Evolutionary conservation across 768 basidiomycete genomes (phyloP).

Genomic region (Pulveroboletus sp.): DNA sequence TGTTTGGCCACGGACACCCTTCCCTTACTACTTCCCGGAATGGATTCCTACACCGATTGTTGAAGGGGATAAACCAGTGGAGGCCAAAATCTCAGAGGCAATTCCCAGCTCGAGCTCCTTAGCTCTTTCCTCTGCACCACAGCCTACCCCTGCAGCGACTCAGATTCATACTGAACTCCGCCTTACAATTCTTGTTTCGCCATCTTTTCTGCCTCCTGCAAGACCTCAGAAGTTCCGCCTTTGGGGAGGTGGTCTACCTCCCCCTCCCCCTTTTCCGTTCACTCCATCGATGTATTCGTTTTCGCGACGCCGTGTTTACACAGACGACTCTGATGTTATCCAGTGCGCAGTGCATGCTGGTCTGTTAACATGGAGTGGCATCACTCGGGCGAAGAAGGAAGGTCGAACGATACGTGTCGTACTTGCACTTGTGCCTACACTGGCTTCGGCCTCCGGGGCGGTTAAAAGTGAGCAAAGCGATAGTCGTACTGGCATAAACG

Average conservation of each 20-base stretch:
- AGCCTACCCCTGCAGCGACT: slow-evolving; percentile 3
- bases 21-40: slow-evolving; percentile 34
- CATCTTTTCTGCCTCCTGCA: slow-evolving; percentile 50
- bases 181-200: slow-evolving; percentile 55
- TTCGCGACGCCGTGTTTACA: slow-evolving; percentile 57
- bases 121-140: slow-evolving; percentile 10
- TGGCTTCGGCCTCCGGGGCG: slow-evolving; percentile 42
- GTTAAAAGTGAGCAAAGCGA: slow-evolving; percentile 27
- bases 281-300: slow-evolving; percentile 21
- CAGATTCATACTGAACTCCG: slow-evolving; percentile 29
- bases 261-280: slow-evolving; percentile 35
- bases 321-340: slow-evolving; percentile 72
- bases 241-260: slow-evolving; percentile 62
- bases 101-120: slow-evolving; percentile 30
- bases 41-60: slow-evolving; percentile 27
- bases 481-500: slow-evolving; percentile 16
- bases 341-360: slow-evolving; percentile 67
- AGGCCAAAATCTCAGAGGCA: slow-evolving; percentile 14
- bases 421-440: slow-evolving; percentile 36
- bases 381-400: slow-evolving; percentile 34
- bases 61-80: slow-evolving; percentile 23
- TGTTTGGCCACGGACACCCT: slow-evolving; percentile 29
- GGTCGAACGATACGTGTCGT: slow-evolving; percentile 39
- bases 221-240: slow-evolving; percentile 53
- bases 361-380: slow-evolving; percentile 39